Base-by-base conservation (phyloP, 257 asterid species). In the Penstemon eatonii region DNA sequence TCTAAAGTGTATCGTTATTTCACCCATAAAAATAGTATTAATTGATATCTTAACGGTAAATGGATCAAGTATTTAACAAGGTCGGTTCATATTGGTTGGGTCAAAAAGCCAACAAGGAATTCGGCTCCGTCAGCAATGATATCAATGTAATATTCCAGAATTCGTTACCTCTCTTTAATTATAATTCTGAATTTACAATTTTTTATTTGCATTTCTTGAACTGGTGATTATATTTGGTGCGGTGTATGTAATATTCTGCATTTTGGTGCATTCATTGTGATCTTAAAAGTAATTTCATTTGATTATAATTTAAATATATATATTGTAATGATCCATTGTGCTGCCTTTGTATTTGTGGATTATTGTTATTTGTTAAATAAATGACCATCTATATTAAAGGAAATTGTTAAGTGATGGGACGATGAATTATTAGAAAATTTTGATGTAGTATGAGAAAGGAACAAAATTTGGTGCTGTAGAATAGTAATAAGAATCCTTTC, bases 31-130 rank as follows among this genome's bases (percentile, higher is more conserved):
- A 15, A 25, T 44, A 50, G 9, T 3, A n/a, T 55, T 8, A 41
- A 19, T 60, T 43, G 65, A 60, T 55, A 6, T 36, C 13, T 71
- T 59, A 40, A 66, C 45, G 36, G 57, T 51, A 9, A 19, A 91
- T 91, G 97, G 97, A 91, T 91, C 90, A 82, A 72, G 67, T 91
- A 54, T 18, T 91, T 78, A 88, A 79, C 87, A 85, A 86, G 79
- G 95, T 87, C 44, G 97, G 97, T 47, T 83, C 96, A 0, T 88
- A 88, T 72, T 86, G 91, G 96, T 11, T 91, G 45, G 95, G 96
- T 66, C 74, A 91, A 61, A 86, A 52, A 63, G 97, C 97, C 68
- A 85, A 73, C 78, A 88, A 80, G 81, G 95, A 91, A 77, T 8
- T 91, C 56, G 69, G 65, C 76, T 85, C 96, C 18, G 97, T 91